Conservation (phyloP, 108 stramenopile genomes). For the Seminavis robusta region DNA sequence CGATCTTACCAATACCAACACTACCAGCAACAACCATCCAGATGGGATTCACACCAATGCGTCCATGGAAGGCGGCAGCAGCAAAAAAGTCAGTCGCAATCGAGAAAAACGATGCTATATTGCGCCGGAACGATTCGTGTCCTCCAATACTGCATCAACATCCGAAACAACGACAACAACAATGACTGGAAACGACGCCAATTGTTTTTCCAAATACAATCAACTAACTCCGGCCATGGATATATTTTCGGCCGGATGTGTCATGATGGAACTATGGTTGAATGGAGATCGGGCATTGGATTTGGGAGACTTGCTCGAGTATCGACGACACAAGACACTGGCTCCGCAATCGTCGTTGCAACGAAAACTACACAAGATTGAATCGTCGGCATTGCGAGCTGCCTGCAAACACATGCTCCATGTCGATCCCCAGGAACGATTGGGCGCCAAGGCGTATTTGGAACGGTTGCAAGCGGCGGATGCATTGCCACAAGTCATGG, state of each 20-base stretch:
- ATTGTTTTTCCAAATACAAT: background rate
- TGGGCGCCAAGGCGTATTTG: slow-evolving; percentile 67
- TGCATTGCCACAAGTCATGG: slow-evolving; percentile 18
- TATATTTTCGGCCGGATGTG: slow-evolving; percentile 96
- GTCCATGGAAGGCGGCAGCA: background rate
- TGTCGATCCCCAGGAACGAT: slow-evolving; percentile 72
- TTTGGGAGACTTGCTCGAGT: slow-evolving; percentile 89
- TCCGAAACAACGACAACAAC: background rate
- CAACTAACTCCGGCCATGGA: slow-evolving; percentile 86
- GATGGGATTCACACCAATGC: background rate
- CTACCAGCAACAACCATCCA: background rate
- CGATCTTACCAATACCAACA: background rate
- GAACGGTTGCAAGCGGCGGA: slow-evolving; percentile 52
- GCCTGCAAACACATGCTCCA: slow-evolving; percentile 87
- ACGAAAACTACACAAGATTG: slow-evolving; percentile 87
- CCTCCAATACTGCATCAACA: background rate
- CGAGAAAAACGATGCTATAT: slow-evolving; percentile 91
- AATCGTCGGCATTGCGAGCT: slow-evolving; percentile 71
- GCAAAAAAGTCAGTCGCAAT: slow-evolving; percentile 10
- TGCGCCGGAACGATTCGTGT: slow-evolving; percentile 90
- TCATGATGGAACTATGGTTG: slow-evolving; percentile 90
- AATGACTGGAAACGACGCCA: background rate
- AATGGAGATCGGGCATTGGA: slow-evolving; percentile 93
- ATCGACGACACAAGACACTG: slow-evolving; percentile 40
- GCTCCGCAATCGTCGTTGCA: slow-evolving; percentile 59